Base-by-base conservation (phyloP, 2,329 filamentous ascomycete genomes). In the Eutypella sp. region DNA sequence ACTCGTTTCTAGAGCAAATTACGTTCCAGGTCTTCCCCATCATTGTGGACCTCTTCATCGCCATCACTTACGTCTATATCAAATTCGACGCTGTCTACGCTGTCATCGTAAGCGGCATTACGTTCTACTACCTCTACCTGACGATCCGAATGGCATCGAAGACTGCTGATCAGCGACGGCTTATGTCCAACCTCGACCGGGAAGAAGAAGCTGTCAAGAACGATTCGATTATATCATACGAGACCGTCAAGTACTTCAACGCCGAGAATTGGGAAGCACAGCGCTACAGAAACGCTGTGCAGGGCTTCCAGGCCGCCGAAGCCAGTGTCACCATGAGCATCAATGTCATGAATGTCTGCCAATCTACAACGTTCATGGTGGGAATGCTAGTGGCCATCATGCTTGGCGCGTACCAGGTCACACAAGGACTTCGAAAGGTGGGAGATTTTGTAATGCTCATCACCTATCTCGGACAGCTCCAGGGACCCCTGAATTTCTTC, bases 181-280 rank as follows among this genome's bases (percentile, higher is more conserved):
- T 92, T 60, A 96, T 96, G 86, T 92, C 92, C 42, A 97, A 96
- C 63, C 89, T 90, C 13, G 90, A 93, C 56, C 81, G 93, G 52
- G 90, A 96, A 68, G 90, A 96, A 68, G 92, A 96, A 67, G 93
- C 93, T 6, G 90, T 97, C 56, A 97, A 97, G 69, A 97, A 96
- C 63, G 93, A 99, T 66, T 97, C 93, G 0, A 93, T 99, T 73
- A 90, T 93, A 51, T 95, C 90, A n/a, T 99, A 97, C 65, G 93
- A 99, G 70, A 92, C 87, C 2, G 88, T 92, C 62, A 93, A 92
- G 63, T 92, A 92, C 60, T 93, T 93, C 74, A 92, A 92, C 57
- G 87, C 87, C 7, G 88, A 92, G 60, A 73, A 79, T 2, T 91
- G 87, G 60, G 88, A 93, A 60, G 90, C 89, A 55, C 71, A 76